A percentile compares a stretch with the other conserved stretches of the same genome.
These are phyloP conservation scores for Castanea crenata DNA, from an alignment of 306 rosid genomes.

Conservation along the genomic window DNA sequence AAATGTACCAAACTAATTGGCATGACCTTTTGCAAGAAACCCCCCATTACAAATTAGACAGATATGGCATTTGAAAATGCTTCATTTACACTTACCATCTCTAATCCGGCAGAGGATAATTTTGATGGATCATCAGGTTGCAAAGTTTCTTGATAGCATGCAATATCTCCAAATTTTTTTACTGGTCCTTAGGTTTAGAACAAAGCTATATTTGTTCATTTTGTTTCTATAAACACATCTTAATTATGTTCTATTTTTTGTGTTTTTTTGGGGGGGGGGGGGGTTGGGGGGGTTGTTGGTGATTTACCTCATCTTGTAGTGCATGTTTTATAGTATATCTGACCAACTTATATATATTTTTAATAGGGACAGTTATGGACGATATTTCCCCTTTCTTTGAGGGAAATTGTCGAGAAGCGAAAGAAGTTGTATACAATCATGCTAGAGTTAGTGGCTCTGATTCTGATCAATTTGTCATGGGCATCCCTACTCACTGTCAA, in stretches of 20 bases:
- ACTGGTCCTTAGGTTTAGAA: neutral
- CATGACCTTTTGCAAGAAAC: slow-evolving; percentile 38
- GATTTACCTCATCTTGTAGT: too few species aligned
- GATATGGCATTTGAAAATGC: slow-evolving; percentile 27
- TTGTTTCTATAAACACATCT: neutral
- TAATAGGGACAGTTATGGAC: too few species aligned
- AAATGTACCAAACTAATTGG: slow-evolving; percentile 38
- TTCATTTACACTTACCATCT: slow-evolving; percentile 24
- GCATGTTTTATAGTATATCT: too few species aligned
- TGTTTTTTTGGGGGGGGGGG: too few species aligned
- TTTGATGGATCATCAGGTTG: slow-evolving; percentile 52
- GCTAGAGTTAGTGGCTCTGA: too few species aligned
- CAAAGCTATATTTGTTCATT: neutral
- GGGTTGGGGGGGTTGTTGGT: too few species aligned
- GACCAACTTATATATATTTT: too few species aligned
- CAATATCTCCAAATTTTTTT: neutral
- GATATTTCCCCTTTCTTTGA: too few species aligned
- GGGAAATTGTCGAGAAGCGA: too few species aligned
- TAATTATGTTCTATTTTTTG: neutral
- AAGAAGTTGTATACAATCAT: too few species aligned
- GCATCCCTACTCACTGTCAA: too few species aligned
- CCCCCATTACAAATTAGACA: slow-evolving; percentile 32
- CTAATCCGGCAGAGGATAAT: slow-evolving; percentile 28
- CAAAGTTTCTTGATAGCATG: slow-evolving; percentile 16
- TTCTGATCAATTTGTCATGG: too few species aligned